Evolutionary conservation across 2,329 filamentous ascomycete genomes (phyloP), one percentile per base, ranked within the genome.

Genomic region (Leptographium procerum): DNA sequence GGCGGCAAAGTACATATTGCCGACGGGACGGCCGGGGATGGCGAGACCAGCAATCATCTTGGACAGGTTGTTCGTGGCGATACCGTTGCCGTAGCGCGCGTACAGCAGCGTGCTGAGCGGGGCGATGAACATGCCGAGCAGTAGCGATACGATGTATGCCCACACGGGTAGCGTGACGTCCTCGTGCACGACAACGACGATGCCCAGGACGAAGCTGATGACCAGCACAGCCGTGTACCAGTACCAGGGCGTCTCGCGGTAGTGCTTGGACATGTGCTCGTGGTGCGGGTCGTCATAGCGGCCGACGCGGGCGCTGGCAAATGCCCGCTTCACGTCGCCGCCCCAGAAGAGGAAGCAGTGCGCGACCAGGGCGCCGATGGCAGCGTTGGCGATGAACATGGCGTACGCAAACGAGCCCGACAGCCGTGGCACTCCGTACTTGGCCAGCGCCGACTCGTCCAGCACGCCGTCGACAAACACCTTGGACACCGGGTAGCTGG

Each of bases 1-100:
- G 13, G 75, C 75, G 9, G 79, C 76, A 64, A 82, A 82, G 66
- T 81, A 82, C 76, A 82, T 79, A 66, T 82, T 82, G 2, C 77
- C 79, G 5, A 82, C 63, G 0, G 79, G 79, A 1, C 75, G 73
- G 1, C 72, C 75, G 1, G 79, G 79, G 2, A 81, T 62, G 59
- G 78, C 67, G 3, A 80, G 69, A 55, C 79, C 79, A 0, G 74
- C 79, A 53, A 82, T 60, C 78, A 82, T 79, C 62, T 82, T 81
- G 24, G 78, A 82, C 45, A 83, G 60, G 58, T 82, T 80, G 64
- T 82, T 82, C 2, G 79, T 83, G 9, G 78, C 77, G 36, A 83
- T 81, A 14, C 80, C 80, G 52, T 78, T 82, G 11, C 80, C 80
- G 47, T 71, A 82, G 0, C 77, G 72, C 2, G 77, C 75, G 59